Conservation (phyloP, 2,329 filamentous ascomycete species). For the Purpureocillium lavendulum region DNA sequence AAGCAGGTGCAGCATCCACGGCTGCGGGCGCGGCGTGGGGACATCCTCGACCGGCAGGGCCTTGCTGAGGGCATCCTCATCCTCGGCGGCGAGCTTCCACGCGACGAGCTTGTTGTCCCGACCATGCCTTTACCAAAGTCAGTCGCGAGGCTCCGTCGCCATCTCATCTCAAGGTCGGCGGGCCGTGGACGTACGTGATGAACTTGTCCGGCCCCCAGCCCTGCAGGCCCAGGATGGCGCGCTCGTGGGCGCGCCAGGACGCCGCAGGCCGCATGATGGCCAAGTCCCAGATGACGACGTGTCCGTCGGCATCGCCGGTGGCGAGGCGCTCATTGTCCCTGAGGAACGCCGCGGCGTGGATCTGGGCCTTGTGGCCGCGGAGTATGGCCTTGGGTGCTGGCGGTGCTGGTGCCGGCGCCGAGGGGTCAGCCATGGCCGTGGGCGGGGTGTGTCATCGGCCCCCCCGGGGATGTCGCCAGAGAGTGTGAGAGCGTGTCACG, state of each 20-base stretch:
- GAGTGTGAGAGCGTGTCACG: too few relatives aligned
- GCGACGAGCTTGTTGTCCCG: slow-evolving; percentile 80
- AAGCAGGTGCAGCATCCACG: slow-evolving; percentile 79
- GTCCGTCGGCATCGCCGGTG: slow-evolving; percentile 86
- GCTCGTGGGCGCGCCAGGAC: slow-evolving; percentile 80
- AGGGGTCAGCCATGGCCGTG: neutral
- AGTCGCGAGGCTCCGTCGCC: too few relatives aligned
- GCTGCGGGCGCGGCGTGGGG: slow-evolving; percentile 45
- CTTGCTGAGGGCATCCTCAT: slow-evolving; percentile 58
- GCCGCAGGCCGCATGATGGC: slow-evolving; percentile 71
- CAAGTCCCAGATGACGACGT: slow-evolving; percentile 78
- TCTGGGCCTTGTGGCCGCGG: slow-evolving; percentile 73
- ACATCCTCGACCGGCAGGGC: slow-evolving; percentile 61
- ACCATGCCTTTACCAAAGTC: slow-evolving; percentile 58
- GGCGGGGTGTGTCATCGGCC: neutral
- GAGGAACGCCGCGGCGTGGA: slow-evolving; percentile 70
- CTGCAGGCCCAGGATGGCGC: slow-evolving; percentile 65
- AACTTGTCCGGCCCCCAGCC: slow-evolving; percentile 66
- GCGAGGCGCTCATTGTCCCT: slow-evolving; percentile 66
- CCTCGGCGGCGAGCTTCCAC: slow-evolving; percentile 61
- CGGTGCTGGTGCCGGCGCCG: slow-evolving; percentile 18
- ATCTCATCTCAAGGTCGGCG: too few relatives aligned
- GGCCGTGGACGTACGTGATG: slow-evolving; percentile 56
- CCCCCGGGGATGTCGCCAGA: too few relatives aligned
- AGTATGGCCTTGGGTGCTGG: slow-evolving; percentile 54